phyloP scores from a whole-genome alignment of 768 basidiomycete species.

The Pulveroboletus sp. region DNA sequence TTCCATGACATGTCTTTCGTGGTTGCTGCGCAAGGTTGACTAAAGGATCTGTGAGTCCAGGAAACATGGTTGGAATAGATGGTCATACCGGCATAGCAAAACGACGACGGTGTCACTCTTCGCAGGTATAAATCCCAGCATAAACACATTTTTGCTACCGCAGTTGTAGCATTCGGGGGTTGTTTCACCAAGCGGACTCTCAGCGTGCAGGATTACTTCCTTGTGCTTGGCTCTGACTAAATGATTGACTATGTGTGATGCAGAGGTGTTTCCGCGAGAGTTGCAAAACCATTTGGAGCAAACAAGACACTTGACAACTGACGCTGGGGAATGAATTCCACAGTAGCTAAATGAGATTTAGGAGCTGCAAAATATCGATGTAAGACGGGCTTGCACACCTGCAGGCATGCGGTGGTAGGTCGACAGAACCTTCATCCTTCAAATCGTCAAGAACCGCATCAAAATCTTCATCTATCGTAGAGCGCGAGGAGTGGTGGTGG shows the following conservation, averaged over 20 bases:
- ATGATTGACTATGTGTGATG: slow-evolving; percentile 99
- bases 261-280: slow-evolving; percentile 94
- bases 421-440: slow-evolving; percentile 75
- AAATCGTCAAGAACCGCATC: slow-evolving; percentile 87
- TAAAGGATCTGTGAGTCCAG: slow-evolving; percentile 28
- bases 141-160: slow-evolving; percentile 98
- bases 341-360: slow-evolving; percentile 68
- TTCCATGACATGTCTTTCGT: slow-evolving; percentile 99
- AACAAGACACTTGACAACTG: slow-evolving; percentile 91
- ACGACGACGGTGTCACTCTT: slow-evolving; percentile 99
- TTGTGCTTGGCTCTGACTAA: slow-evolving; percentile 99
- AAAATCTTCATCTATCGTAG: slow-evolving; percentile 74
- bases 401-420: slow-evolving; percentile 93
- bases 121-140: slow-evolving; percentile 98
- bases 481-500: slow-evolving; percentile 32
- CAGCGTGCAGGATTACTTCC: slow-evolving; percentile 95
- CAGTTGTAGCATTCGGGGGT: slow-evolving; percentile 99
- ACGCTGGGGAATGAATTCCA: slow-evolving; percentile 95
- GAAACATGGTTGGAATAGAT: not conserved
- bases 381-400: slow-evolving; percentile 51
- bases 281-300: slow-evolving; percentile 99
- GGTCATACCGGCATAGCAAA: slow-evolving; percentile 82
- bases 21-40: slow-evolving; percentile 96
- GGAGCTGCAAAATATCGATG: slow-evolving; percentile 3
- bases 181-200: slow-evolving; percentile 94